Base-by-base conservation (phyloP, 2,329 filamentous ascomycete species). In the Huntiella bhutanensis region DNA sequence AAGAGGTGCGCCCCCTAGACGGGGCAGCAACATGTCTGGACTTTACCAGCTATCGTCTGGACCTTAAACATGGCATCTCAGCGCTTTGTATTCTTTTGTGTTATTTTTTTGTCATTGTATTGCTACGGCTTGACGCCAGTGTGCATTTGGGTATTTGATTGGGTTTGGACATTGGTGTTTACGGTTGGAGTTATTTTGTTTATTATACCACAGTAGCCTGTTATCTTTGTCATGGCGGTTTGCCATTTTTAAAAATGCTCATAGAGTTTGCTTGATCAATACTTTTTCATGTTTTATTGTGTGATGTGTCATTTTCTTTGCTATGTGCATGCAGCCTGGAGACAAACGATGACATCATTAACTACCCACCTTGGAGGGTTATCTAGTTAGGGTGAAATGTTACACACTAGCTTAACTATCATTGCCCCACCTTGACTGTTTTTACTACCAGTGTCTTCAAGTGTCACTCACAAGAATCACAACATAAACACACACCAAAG, bases 41-140 rank as follows among this genome's bases (percentile, higher is more conserved):
- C 32, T 45, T n/a, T 49, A 49, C 38, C 40, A 43, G 28, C 43
- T 49, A 11, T 46, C 40, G 5, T 45, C 48, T 12, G 38, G 39
- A 28, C 12, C 11, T 13, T 43, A n/a, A 34, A 28, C 7, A 28
- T 28, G 22, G 22, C 22, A 28, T 28, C 22, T 28, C 22, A 28
- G 22, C 22, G 22, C 22, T 28, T 28, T 11, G 10, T 16, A 33
- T 44, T 43, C 12, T 43, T 10, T 46, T 42, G 15, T 28, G 13
- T 13, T 17, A 2, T 19, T 37, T 15, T 38, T 22, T 44, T 35
- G 17, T 5, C 5, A 19, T n/a, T 44, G 8, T 36, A n/a, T 36
- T n/a, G 34, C 15, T 36, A 15, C 12, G 34, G 15, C 15, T 36
- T 36, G 12, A 36, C 6, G 34, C 22, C 22, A 28, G 3, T 28